phyloP scores from a whole-genome alignment of 345 rosid species.

The Excoecaria agallocha region DNA sequence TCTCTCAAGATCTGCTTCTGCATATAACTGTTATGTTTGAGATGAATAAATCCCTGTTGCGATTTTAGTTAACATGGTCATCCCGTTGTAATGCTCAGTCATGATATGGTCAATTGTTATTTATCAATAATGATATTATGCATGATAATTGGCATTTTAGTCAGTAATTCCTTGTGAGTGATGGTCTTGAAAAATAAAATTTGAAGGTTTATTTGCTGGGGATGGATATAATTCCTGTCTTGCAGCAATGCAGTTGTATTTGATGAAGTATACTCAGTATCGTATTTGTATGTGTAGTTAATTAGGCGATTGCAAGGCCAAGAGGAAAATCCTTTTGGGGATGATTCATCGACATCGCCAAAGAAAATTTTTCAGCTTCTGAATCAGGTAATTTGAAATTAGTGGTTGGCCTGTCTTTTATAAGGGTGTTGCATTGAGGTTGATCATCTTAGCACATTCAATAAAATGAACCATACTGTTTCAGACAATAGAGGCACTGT shows the following conservation, averaged over 20 bases:
- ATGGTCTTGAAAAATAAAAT: neutral
- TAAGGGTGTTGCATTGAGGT: no score
- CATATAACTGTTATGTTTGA: slow-evolving; percentile 8
- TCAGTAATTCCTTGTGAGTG: neutral
- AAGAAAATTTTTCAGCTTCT: slow-evolving; percentile 89
- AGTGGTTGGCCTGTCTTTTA: neutral
- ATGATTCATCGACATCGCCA: slow-evolving; percentile 66
- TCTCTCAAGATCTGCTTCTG: slow-evolving; percentile 69
- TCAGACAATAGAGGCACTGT: no score
- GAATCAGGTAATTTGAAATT: slow-evolving; percentile 54
- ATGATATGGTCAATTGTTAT: no score
- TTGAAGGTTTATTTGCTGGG: neutral
- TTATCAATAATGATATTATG: no score
- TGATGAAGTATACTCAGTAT: neutral
- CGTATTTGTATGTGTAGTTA: slow-evolving; percentile 45
- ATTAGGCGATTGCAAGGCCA: slow-evolving; percentile 80
- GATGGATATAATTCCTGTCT: neutral
- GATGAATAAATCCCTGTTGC: neutral
- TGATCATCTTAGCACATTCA: no score
- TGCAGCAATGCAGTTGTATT: no score
- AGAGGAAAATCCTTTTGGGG: slow-evolving; percentile 96
- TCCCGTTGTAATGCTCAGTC: no score
- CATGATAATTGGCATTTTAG: neutral
- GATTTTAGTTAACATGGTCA: no score
- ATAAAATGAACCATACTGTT: no score